These are phyloP conservation scores for Penicillium pancosmium DNA, from an alignment of 495 filamentous ascomycete genomes.

Conservation along the genomic window DNA sequence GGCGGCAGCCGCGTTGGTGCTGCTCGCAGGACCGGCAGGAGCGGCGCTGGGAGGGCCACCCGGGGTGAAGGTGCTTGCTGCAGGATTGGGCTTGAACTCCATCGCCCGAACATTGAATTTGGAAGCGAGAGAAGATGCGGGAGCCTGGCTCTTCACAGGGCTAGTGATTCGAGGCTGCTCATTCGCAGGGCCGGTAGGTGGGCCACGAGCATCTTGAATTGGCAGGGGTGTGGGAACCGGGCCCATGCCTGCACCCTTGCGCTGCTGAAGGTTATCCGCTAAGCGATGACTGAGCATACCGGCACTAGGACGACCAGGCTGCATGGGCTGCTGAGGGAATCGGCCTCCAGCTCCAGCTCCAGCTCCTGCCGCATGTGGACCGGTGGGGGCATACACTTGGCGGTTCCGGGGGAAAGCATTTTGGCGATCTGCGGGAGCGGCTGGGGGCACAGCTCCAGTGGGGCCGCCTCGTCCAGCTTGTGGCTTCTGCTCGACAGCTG, in stretches of 20 bases:
- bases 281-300: constrained; percentile 58
- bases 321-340: constrained; percentile 44
- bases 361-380: constrained; percentile 42
- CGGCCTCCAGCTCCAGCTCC: constrained; percentile 35
- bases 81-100: constrained; percentile 83
- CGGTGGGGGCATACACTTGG: constrained; percentile 50
- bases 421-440: constrained; percentile 46
- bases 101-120: constrained; percentile 82
- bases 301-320: constrained; percentile 44
- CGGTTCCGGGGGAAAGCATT: constrained; percentile 42
- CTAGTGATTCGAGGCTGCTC: constrained; percentile 46
- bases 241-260: constrained; percentile 50
- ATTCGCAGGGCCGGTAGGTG: constrained; percentile 52
- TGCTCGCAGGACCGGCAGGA: constrained; percentile 52
- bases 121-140: constrained; percentile 54
- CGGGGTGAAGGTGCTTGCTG: constrained; percentile 79
- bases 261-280: constrained; percentile 57
- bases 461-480: constrained; percentile 32
- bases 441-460: constrained; percentile 35
- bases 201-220: constrained; percentile 52
- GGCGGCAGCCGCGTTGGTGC: constrained; percentile 47
- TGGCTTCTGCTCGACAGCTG: constrained; percentile 40
- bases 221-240: constrained; percentile 58
- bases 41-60: constrained; percentile 52
- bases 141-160: constrained; percentile 50